Base-by-base conservation (phyloP, 2,329 filamentous ascomycete genomes). In the Aspergillus sp. region DNA sequence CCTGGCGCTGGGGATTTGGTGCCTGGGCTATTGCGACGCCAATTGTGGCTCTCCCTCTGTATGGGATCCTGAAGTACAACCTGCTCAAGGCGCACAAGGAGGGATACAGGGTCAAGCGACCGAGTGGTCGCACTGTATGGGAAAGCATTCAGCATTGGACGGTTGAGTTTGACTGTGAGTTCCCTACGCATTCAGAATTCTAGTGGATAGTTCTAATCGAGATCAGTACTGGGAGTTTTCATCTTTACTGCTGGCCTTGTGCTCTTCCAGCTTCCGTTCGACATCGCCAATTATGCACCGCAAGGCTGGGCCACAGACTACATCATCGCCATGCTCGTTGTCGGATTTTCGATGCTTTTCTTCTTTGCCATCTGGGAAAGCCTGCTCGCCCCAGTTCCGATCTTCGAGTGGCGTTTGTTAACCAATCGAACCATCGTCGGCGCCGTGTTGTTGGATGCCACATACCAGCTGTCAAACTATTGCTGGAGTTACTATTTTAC, bases 181-280 rank as follows among this genome's bases (percentile, higher is more conserved):
- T 14, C 1, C 3, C 12, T 1, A 24, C 3, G 5, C 6, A 2
- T 7, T 2, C 23, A 2, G 23, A 0, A 24, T 24, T 24, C 23
- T 7, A 24, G 5, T 24, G 0, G 7, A 24, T 7, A 7, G 5
- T 7, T 31, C 27, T 31, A 31, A 31, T 31, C 4, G 3, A 7
- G 2, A 11, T 1, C n/a, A 80, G 76, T 85, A 2, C 53, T 85
- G n/a, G 87, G 88, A 14, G 77, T 88, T 19, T 56, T 89, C 14
- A 75, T 90, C 2, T 78, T 90, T 57, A 80, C 82, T 8, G 77
- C 74, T 1, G 88, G 86, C 1, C 82, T 89, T 63, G 79, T 83
- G 0, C 73, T 90, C 6, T 85, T 90, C 68, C 78, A 90, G 3
- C 79, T 90, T 14, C 84, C 87, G 0, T 87, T 90, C 71, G 83